A percentile compares a stretch with the other conserved stretches of the same genome.
phyloP scores from a whole-genome alignment of 2,329 filamentous ascomycete species.

The Aspergillus jensenii region DNA sequence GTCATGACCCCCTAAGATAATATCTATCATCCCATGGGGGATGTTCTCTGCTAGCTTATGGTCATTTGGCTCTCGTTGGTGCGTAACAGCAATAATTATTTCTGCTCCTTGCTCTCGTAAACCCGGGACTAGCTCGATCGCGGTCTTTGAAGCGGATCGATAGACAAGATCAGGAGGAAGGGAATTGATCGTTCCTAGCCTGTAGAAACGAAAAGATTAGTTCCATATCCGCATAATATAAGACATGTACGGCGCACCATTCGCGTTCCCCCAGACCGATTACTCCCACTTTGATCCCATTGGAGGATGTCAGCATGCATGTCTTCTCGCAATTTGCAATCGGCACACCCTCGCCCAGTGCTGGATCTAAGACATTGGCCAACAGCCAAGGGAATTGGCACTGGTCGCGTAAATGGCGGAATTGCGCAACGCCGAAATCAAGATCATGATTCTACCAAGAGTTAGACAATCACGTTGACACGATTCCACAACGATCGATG shows the following conservation, averaged over 20 bases:
- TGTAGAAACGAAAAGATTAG: constrained; percentile 14
- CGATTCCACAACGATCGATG: background rate
- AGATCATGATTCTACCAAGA: constrained; percentile 75
- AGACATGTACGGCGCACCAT: constrained; percentile 51
- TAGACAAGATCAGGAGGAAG: constrained; percentile 81
- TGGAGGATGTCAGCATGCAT: constrained; percentile 73
- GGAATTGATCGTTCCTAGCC: constrained; percentile 81
- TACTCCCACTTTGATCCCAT: constrained; percentile 81
- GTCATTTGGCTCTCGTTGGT: constrained; percentile 87
- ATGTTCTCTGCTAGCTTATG: constrained; percentile 75
- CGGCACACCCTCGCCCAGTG: constrained; percentile 70
- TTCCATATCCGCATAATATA: background rate
- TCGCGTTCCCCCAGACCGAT: constrained; percentile 84
- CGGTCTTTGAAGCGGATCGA: constrained; percentile 73
- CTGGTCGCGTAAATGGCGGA: constrained; percentile 68
- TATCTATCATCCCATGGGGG: constrained; percentile 71
- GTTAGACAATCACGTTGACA: constrained; percentile 11
- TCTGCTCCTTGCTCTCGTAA: constrained; percentile 77
- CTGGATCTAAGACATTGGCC: constrained; percentile 83
- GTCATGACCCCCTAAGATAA: constrained; percentile 86
- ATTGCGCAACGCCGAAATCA: constrained; percentile 85
- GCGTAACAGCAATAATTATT: constrained; percentile 77
- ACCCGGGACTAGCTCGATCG: constrained; percentile 70
- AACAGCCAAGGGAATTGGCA: constrained; percentile 88
- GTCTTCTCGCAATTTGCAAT: constrained; percentile 76